These are phyloP conservation scores for Picochlorum sp. DNA, from an alignment of 139 green algal genomes.

Conservation along the genomic window DNA sequence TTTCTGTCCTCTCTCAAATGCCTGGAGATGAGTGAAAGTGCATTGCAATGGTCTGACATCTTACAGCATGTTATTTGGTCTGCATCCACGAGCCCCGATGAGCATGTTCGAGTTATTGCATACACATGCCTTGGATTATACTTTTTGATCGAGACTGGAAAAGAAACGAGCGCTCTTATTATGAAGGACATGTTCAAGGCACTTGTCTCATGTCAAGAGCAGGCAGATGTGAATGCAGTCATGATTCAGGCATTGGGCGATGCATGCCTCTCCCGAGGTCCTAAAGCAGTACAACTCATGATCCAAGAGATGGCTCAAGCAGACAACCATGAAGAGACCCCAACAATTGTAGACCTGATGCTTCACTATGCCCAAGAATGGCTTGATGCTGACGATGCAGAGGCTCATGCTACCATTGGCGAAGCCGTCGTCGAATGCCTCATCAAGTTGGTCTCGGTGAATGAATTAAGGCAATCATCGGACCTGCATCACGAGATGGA, in stretches of 20 bases:
- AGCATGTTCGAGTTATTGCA: conserved; percentile 25
- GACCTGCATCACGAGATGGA: neutral
- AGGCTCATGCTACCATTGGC: conserved; percentile 3
- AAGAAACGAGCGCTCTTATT: neutral
- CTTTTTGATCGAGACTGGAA: conserved; percentile 30
- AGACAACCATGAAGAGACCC: neutral
- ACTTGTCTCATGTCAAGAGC: conserved; percentile 7
- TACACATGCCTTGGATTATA: conserved; percentile 39
- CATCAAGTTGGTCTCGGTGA: conserved; percentile 32
- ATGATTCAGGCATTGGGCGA: conserved; percentile 27
- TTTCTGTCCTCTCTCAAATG: neutral
- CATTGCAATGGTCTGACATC: conserved; percentile 11
- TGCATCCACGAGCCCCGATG: conserved; percentile 9
- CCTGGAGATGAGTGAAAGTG: neutral
- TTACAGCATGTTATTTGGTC: conserved; percentile 10
- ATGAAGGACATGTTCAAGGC: conserved; percentile 10
- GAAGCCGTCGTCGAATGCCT: conserved; percentile 25
- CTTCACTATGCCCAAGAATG: conserved; percentile 24
- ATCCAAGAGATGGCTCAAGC: neutral
- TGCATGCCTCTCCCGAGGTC: conserved; percentile 17
- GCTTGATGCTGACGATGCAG: conserved; percentile 8
- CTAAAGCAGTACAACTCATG: conserved; percentile 11
- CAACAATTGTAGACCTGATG: conserved; percentile 33
- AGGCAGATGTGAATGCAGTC: conserved; percentile 4
- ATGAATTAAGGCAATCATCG: conserved; percentile 11